phyloP scores from a whole-genome alignment of 768 basidiomycete species.

The Leccinum incarnatum region DNA sequence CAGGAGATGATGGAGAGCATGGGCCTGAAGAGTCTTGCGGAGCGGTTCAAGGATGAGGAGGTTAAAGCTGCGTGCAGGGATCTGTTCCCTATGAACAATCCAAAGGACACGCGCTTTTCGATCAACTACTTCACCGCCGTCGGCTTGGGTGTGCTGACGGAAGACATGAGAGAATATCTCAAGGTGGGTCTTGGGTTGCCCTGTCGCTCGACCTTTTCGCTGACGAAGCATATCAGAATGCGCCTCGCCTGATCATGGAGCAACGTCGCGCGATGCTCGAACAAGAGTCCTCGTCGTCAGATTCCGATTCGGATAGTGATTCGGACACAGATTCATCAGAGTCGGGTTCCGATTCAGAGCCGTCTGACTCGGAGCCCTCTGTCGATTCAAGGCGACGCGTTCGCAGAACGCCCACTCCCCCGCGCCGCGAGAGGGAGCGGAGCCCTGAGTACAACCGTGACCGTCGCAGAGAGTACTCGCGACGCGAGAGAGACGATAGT shows the following conservation, averaged over 20 bases:
- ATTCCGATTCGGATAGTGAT: conserved; percentile 33
- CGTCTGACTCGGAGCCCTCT: conserved; percentile 38
- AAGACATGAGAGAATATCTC: conserved; percentile 95
- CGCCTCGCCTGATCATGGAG: conserved; percentile 90
- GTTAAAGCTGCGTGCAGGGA: conserved; percentile 66
- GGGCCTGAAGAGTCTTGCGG: conserved; percentile 83
- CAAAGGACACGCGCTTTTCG: conserved; percentile 92
- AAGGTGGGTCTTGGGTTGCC: conserved; percentile 54
- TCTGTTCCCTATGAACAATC: conserved; percentile 96
- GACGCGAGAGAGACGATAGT: conserved; percentile 25
- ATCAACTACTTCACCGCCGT: conserved; percentile 99
- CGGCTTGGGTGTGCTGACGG: conserved; percentile 85
- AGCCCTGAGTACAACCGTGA: conserved; percentile 23
- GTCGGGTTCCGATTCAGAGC: conserved; percentile 38
- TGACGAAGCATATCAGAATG: conserved; percentile 56
- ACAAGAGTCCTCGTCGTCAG: conserved; percentile 52
- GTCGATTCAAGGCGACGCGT: conserved; percentile 28
- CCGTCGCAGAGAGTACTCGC: conserved; percentile 19
- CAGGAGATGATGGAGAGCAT: conserved; percentile 93
- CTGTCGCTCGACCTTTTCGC: neutral
- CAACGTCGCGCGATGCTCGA: conserved; percentile 87
- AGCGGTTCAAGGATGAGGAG: conserved; percentile 88
- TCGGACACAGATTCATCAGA: conserved; percentile 38
- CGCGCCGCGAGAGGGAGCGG: conserved; percentile 26
- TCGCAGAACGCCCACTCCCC: conserved; percentile 35